Percentiles rank a stretch among this genome's conserved stretches.
These are phyloP conservation scores for Massarina eburnea DNA, from an alignment of 2,329 filamentous ascomycete genomes.

Conservation along the genomic window DNA sequence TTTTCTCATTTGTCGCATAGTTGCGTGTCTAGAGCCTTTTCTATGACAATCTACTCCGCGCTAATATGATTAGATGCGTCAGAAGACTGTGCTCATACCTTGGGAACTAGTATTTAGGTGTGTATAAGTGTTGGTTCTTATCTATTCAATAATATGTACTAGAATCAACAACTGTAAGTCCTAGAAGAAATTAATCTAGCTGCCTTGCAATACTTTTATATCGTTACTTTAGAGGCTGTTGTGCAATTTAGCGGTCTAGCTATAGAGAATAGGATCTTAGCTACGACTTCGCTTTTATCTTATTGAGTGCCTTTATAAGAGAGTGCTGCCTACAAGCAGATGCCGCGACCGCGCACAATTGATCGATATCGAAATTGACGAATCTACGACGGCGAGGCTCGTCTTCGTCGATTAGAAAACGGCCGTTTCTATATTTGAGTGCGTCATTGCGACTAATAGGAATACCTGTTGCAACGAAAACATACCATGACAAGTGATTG, in stretches of 20 bases:
- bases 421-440: not conserved
- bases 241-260: constrained; percentile 32
- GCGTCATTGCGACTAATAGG: not conserved
- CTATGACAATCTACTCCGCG: constrained; percentile 42
- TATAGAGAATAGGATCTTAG: constrained; percentile 30
- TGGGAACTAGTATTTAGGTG: constrained; percentile 26
- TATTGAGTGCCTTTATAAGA: constrained; percentile 8
- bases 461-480: too few species aligned
- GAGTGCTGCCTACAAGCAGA: not conserved
- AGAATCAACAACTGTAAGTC: constrained; percentile 3
- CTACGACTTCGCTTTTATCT: constrained; percentile 18
- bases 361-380: not conserved
- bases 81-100: constrained; percentile 29
- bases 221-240: constrained; percentile 41
- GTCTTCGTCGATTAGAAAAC: not conserved
- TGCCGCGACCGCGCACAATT: not conserved
- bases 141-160: too few species aligned
- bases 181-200: not conserved
- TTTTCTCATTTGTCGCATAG: constrained; percentile 33
- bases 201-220: constrained; percentile 32
- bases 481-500: not conserved
- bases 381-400: not conserved
- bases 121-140: too few species aligned
- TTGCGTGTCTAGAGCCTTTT: constrained; percentile 29
- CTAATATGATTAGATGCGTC: constrained; percentile 32